A percentile compares a stretch with the other conserved stretches of the same genome.
phyloP scores from a whole-genome alignment of 805 yeast species.

The Cyberlindnera amylophila region DNA sequence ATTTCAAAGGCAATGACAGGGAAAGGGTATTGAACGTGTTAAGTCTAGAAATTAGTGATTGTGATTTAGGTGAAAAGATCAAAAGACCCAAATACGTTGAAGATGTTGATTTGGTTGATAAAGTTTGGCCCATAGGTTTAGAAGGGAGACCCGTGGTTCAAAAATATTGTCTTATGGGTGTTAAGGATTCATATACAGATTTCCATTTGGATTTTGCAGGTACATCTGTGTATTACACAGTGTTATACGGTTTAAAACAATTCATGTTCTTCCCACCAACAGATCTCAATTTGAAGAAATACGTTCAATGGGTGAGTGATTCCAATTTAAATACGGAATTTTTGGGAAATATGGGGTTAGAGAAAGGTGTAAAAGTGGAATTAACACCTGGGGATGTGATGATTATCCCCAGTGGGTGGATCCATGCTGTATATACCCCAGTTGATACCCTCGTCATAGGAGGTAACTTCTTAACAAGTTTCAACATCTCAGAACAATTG shows the following conservation, averaged over 20 bases:
- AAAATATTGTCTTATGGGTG: slow-evolving; percentile 83
- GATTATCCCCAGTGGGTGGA: slow-evolving; percentile 90
- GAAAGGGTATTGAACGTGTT: slow-evolving; percentile 77
- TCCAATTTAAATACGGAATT: slow-evolving; percentile 59
- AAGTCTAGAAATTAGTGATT: slow-evolving; percentile 69
- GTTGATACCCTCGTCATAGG: slow-evolving; percentile 79
- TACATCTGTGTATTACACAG: slow-evolving; percentile 84
- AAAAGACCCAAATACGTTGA: slow-evolving; percentile 64
- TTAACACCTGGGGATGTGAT: slow-evolving; percentile 66
- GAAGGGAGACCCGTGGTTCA: slow-evolving; percentile 55
- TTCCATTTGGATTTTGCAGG: slow-evolving; percentile 93
- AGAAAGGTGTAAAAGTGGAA: slow-evolving; percentile 51
- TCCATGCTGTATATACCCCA: slow-evolving; percentile 85
- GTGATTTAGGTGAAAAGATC: slow-evolving; percentile 43
- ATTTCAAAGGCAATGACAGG: slow-evolving; percentile 48
- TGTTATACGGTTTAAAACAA: slow-evolving; percentile 68
- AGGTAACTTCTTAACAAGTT: slow-evolving; percentile 75
- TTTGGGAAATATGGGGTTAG: slow-evolving; percentile 50
- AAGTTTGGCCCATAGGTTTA: slow-evolving; percentile 48
- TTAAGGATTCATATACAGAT: slow-evolving; percentile 75
- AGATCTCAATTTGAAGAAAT: slow-evolving; percentile 50
- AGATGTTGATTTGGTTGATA: slow-evolving; percentile 63
- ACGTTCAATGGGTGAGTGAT: slow-evolving; percentile 69
- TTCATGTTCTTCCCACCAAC: slow-evolving; percentile 83
- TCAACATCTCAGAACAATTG: slow-evolving; percentile 56